These are phyloP conservation scores for Kodamaea kakaduensis DNA, from an alignment of 805 yeast genomes.

Conservation along the genomic window DNA sequence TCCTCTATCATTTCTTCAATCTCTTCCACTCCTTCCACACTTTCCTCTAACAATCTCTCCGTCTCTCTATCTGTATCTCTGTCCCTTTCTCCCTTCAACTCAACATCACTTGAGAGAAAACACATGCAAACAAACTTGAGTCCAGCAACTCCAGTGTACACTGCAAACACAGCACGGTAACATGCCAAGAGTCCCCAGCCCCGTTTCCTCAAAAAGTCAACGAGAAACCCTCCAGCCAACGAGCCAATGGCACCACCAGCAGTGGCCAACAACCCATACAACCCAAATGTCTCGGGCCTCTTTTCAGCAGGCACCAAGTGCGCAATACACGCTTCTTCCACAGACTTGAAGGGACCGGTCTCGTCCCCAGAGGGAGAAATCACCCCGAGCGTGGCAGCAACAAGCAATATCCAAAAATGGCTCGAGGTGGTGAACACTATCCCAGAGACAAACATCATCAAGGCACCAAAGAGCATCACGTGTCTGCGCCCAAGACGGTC, in stretches of 20 bases:
- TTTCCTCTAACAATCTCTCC: too few species aligned
- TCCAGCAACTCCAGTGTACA: conserved; percentile 53
- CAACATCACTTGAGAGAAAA: conserved; percentile 47
- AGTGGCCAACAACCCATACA: conserved; percentile 66
- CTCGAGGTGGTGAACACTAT: conserved; percentile 54
- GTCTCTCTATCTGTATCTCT: too few species aligned
- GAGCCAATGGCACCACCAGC: conserved; percentile 76
- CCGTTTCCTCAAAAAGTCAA: conserved; percentile 41
- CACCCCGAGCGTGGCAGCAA: conserved; percentile 79
- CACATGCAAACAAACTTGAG: conserved; percentile 49
- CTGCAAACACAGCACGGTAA: conserved; percentile 54
- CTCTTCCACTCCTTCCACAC: too few species aligned
- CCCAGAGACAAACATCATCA: conserved; percentile 69
- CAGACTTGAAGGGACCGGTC: conserved; percentile 84
- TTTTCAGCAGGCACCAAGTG: conserved; percentile 64
- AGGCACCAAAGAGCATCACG: conserved; percentile 59
- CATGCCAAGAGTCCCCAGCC: conserved; percentile 34
- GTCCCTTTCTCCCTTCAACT: too few species aligned
- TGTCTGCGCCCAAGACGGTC: conserved; percentile 63
- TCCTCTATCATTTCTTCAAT: too few species aligned
- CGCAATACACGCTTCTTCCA: conserved; percentile 80
- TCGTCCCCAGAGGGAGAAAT: conserved; percentile 88
- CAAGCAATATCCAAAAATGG: conserved; percentile 50
- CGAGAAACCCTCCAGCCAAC: conserved; percentile 54
- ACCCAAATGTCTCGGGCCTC: conserved; percentile 71